phyloP scores from a whole-genome alignment of 139 green algal species.

The Chlorella sorokiniana region DNA sequence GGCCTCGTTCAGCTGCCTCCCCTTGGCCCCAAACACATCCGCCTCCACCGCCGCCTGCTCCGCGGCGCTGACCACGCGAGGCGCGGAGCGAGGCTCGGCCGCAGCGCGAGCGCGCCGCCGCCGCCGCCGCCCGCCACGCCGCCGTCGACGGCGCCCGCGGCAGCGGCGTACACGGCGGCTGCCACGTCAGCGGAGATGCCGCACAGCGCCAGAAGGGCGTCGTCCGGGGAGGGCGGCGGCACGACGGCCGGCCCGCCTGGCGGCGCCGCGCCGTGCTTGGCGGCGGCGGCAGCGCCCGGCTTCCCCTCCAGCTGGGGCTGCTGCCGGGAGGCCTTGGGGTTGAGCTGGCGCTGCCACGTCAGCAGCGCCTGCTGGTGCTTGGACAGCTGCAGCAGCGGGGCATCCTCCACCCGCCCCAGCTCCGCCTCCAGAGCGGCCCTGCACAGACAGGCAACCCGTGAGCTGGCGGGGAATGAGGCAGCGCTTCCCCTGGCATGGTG shows the following conservation, averaged over 20 bases:
- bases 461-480: too few relatives aligned
- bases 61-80: constrained; percentile 1
- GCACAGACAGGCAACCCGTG: too few relatives aligned
- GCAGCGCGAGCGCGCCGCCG: not conserved
- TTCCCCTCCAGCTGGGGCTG: not conserved
- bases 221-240: not conserved
- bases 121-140: not conserved
- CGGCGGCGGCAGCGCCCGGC: not conserved
- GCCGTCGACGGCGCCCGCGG: not conserved
- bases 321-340: not conserved
- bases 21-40: constrained; percentile 39
- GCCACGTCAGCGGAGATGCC: constrained; percentile 2
- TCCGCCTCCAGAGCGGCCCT: constrained; percentile 2
- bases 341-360: constrained; percentile 23
- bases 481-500: too few relatives aligned
- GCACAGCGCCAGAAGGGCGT: constrained; percentile 11
- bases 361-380: constrained; percentile 14
- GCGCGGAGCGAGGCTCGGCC: not conserved
- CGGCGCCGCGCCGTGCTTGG: not conserved
- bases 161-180: not conserved
- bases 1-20: constrained; percentile 13
- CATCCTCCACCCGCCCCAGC: constrained; percentile 11
- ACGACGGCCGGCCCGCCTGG: not conserved
- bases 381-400: not conserved
- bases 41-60: constrained; percentile 33